Evolutionary conservation across 2,329 filamentous ascomycete species (phyloP).

Genomic region (Clarireedia sp.): DNA sequence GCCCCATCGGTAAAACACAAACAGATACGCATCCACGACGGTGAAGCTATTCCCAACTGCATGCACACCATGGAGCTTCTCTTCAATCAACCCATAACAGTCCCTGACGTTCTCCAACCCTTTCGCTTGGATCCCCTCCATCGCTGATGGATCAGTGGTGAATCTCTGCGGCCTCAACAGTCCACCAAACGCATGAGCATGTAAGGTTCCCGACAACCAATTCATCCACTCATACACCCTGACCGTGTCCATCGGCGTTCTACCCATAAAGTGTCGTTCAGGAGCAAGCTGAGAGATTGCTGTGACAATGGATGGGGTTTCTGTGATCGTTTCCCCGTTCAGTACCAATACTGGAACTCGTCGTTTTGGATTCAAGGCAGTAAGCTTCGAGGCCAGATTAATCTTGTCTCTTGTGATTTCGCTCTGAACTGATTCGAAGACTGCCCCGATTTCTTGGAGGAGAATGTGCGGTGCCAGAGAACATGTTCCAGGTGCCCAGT

Average conservation of each 20-base stretch:
- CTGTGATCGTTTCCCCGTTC: conserved; percentile 28
- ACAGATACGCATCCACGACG: conserved; percentile 30
- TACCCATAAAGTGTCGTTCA: conserved; percentile 26
- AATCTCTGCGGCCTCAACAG: conserved; percentile 25
- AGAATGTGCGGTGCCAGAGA: conserved; percentile 30
- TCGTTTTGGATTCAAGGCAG: conserved; percentile 29
- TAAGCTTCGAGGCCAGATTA: conserved; percentile 10
- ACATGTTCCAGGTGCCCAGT: conserved; percentile 26
- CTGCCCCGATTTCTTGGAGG: conserved; percentile 22
- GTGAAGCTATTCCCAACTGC: conserved; percentile 29
- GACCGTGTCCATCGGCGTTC: conserved; percentile 25
- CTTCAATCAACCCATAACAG: conserved; percentile 24
- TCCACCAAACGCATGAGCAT: conserved; percentile 25
- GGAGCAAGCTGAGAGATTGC: conserved; percentile 22
- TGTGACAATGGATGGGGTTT: conserved; percentile 29
- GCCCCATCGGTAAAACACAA: conserved; percentile 31
- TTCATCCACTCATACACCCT: conserved; percentile 32
- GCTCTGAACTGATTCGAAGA: conserved; percentile 17
- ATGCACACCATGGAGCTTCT: conserved; percentile 18
- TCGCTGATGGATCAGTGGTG: conserved; percentile 17
- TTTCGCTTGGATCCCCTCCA: conserved; percentile 19
- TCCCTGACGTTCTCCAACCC: conserved; percentile 19
- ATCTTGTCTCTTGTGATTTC: conserved; percentile 1
- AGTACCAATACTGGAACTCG: conserved; percentile 28
- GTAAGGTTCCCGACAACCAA: conserved; percentile 30